Conservation (phyloP, 805 yeast genomes). For the Diddensiella santjacobensis region DNA sequence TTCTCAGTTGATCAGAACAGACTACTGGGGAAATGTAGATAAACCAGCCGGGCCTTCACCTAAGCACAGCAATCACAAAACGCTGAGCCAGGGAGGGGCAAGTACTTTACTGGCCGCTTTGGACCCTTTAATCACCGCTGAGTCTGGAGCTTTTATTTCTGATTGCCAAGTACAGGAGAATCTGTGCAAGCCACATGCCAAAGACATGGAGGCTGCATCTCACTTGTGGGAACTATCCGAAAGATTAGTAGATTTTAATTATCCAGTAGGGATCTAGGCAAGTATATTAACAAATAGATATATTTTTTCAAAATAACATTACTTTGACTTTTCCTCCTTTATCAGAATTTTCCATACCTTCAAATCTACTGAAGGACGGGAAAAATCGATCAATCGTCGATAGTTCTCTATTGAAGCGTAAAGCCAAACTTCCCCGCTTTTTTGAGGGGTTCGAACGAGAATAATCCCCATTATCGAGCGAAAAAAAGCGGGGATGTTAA, state of each 20-base stretch:
- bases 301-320: too few species aligned
- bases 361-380: too few species aligned
- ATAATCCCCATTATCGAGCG: too few species aligned
- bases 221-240: slow-evolving; percentile 11
- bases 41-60: not conserved
- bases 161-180: slow-evolving; percentile 9
- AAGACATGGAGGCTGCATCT: slow-evolving; percentile 4
- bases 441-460: too few species aligned
- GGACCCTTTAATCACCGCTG: slow-evolving; percentile 2
- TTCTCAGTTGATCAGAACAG: not conserved
- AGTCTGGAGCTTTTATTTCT: slow-evolving; percentile 3
- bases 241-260: slow-evolving; percentile 2
- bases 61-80: not conserved
- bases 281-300: too few species aligned
- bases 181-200: slow-evolving; percentile 3
- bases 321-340: too few species aligned
- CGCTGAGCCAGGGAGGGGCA: slow-evolving; percentile 2
- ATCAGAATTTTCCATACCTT: too few species aligned
- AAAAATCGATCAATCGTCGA: too few species aligned
- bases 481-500: too few species aligned
- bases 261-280: too few species aligned
- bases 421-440: too few species aligned
- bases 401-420: too few species aligned
- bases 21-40: slow-evolving; percentile 31
- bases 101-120: slow-evolving; percentile 5